Base-by-base conservation (phyloP, 768 basidiomycete genomes). In the Mycena vitilis region DNA sequence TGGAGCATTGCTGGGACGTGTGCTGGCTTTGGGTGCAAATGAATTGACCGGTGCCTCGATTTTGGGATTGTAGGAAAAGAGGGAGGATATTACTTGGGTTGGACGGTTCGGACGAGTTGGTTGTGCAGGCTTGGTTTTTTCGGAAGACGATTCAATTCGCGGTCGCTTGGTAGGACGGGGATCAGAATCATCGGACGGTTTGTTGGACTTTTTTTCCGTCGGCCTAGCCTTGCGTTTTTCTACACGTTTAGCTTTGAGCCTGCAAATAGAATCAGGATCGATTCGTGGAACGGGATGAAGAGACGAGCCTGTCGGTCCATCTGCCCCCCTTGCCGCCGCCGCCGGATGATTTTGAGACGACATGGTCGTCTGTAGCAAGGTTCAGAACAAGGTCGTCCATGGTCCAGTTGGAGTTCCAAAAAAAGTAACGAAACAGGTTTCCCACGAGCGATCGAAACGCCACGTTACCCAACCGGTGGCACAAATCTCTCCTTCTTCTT, bases 51-150 rank as follows among this genome's bases (percentile, higher is more conserved):
- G 86, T 0, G 73, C 70, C n/a, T 88, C 85, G 25, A 92, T 77
- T 76, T 87, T 88, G 2, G 94, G 94, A 72, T 95, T 95, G 69
- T 87, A 93, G 4, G 94, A 89, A 81, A 97, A 97, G 10, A 97
- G 84, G 11, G 95, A 96, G 0, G 96, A 98, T 69, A 97, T 94
- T 66, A 96, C 81, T 72, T 93, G 91, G 2, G 85, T 83, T 66
- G 66, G 74, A 54, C 74, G 74, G 37, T 69, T 56, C 60, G 70
- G 70, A 36, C 56, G 65, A 67, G 51, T 23, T 60, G 65, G 63
- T 30, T 30, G 30, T 45, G 59, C 40, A 23, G 61, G 53, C 64
- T 71, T 60, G 52, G 66, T 67, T 52, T 64, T 66, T 54, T 63
- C 68, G 15, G 68, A 38, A 45, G 62, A 68, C n/a, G 60, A 61